A percentile compares a stretch with the other conserved stretches of the same genome.
Evolutionary conservation across 2,329 filamentous ascomycete species (phyloP).

Genomic region (Intubia oerlemansii): DNA sequence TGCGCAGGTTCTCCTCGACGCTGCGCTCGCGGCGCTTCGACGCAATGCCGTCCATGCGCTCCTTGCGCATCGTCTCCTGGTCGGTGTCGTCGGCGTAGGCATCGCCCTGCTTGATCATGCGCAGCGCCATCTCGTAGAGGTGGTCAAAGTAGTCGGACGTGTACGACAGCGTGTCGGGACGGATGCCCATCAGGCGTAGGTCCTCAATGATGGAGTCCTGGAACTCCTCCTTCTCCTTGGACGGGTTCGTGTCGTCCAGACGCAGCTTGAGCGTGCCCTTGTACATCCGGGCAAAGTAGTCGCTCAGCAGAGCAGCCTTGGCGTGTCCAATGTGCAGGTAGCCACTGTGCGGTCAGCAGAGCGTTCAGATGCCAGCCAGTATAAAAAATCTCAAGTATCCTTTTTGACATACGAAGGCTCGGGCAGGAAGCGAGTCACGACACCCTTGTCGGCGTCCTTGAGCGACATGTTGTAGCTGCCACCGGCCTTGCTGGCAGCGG

Average conservation of each 20-base stretch:
- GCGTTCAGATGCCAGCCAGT: no score
- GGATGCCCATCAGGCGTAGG: slow-evolving; percentile 75
- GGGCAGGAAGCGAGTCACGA: slow-evolving; percentile 80
- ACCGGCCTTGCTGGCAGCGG: slow-evolving; percentile 50
- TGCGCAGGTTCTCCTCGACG: slow-evolving; percentile 65
- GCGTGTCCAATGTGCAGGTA: slow-evolving; percentile 93
- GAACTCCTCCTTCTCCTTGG: slow-evolving; percentile 93
- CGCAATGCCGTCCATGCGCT: slow-evolving; percentile 67
- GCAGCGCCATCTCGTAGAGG: slow-evolving; percentile 67
- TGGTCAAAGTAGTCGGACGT: slow-evolving; percentile 93
- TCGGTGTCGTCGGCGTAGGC: slow-evolving; percentile 92
- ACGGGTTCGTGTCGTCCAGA: slow-evolving; percentile 94
- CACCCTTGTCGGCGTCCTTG: slow-evolving; percentile 65
- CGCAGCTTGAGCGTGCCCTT: slow-evolving; percentile 77
- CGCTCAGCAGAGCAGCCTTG: slow-evolving; percentile 52
- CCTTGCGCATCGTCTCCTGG: slow-evolving; percentile 66
- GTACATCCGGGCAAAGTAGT: slow-evolving; percentile 93
- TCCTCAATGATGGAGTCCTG: slow-evolving; percentile 89
- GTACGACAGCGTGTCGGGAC: slow-evolving; percentile 68
- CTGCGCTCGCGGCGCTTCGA: slow-evolving; percentile 61
- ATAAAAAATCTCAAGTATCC: no score
- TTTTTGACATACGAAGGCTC: no score
- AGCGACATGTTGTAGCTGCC: slow-evolving; percentile 79
- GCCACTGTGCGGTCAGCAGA: no score
- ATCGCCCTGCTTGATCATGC: slow-evolving; percentile 67